Conservation (phyloP, 371 early-diverging fungal species). For the Mucor sp. region DNA sequence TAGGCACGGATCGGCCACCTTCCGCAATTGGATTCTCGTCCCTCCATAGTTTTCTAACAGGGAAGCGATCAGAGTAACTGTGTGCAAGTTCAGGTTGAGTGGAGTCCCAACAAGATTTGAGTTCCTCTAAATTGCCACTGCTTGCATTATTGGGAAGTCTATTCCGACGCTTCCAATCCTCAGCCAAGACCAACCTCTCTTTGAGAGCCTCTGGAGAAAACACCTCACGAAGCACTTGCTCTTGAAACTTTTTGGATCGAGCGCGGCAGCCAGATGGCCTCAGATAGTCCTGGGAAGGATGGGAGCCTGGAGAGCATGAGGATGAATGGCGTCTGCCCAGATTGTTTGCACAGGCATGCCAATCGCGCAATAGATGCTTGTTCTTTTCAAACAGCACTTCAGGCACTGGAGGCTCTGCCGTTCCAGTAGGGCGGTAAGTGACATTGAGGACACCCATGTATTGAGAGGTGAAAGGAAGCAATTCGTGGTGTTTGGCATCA, state of each 20-base stretch:
- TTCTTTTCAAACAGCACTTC: constrained; percentile 82
- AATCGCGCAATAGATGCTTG: constrained; percentile 66
- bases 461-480: constrained; percentile 85
- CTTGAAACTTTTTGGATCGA: constrained; percentile 43
- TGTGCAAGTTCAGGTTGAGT: constrained; percentile 9
- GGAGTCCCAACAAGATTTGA: neutral
- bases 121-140: neutral
- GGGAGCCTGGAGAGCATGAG: constrained; percentile 11
- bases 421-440: constrained; percentile 60
- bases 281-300: constrained; percentile 4
- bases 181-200: constrained; percentile 52
- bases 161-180: constrained; percentile 33
- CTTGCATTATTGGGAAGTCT: neutral
- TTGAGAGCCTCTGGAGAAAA: constrained; percentile 71
- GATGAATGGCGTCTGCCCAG: constrained; percentile 10
- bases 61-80: constrained; percentile 13
- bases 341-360: constrained; percentile 31
- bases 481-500: constrained; percentile 74
- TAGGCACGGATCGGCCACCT: constrained; percentile 28
- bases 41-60: neutral
- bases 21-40: constrained; percentile 18
- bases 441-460: constrained; percentile 95
- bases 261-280: neutral
- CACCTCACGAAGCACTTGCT: constrained; percentile 76
- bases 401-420: constrained; percentile 41